Evolutionary conservation across 148 eudicot genomes (phyloP).

Genomic region (Rhododendron griersonianum): DNA sequence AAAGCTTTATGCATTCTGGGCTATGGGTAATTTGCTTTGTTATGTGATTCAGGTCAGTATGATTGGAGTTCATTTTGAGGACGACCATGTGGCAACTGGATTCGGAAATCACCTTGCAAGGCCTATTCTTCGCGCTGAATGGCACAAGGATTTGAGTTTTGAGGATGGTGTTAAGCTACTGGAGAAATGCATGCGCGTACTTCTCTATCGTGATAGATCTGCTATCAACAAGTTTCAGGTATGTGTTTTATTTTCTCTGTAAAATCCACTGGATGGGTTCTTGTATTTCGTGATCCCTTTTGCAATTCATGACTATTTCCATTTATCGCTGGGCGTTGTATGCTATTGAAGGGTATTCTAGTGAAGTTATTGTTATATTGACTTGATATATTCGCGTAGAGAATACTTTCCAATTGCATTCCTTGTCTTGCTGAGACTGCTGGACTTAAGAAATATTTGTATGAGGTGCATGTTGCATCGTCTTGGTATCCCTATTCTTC

Average conservation of each 20-base stretch:
- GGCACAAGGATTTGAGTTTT: conserved; percentile 76
- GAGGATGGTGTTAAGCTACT: conserved; percentile 87
- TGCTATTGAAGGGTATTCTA: not conserved
- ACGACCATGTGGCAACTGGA: conserved; percentile 88
- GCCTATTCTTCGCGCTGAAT: conserved; percentile 91
- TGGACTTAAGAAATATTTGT: not conserved
- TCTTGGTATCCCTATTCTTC: not conserved
- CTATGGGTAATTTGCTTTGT: not conserved
- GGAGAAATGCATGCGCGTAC: conserved; percentile 97
- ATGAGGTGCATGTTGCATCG: not conserved
- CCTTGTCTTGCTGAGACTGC: not conserved
- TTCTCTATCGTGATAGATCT: conserved; percentile 89
- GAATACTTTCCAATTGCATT: not conserved
- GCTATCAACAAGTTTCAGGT: conserved; percentile 98
- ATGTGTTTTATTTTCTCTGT: not conserved
- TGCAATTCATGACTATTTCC: not conserved
- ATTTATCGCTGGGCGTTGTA: too few species aligned
- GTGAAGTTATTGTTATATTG: not conserved
- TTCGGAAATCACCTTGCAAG: conserved; percentile 92
- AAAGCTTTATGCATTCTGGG: not conserved
- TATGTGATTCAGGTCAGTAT: conserved; percentile 63
- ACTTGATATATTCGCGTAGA: not conserved
- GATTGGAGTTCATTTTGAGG: conserved; percentile 96
- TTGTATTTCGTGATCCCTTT: not conserved
- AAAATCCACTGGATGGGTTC: not conserved